phyloP scores from a whole-genome alignment of 2,329 filamentous ascomycete species.

The Colletotrichum melonis region DNA sequence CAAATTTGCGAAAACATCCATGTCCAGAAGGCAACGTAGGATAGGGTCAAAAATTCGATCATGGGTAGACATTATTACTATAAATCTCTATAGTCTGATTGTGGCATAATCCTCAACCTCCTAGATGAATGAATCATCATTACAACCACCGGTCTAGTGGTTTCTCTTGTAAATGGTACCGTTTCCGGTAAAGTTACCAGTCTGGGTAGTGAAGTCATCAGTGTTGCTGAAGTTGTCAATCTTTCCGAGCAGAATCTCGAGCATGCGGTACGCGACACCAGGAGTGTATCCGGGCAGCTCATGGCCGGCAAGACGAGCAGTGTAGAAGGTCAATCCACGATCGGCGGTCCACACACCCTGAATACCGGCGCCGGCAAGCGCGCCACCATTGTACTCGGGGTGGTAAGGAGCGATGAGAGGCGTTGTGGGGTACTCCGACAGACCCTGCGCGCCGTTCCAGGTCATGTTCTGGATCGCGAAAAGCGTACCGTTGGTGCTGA shows the following conservation, averaged over 20 bases:
- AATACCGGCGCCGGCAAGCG: conserved; percentile 16
- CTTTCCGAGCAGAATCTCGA: conserved; percentile 42
- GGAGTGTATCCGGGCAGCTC: conserved; percentile 44
- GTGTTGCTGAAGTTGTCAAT: conserved; percentile 39
- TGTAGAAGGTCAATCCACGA: conserved; percentile 37
- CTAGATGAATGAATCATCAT: neutral
- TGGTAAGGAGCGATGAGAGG: conserved; percentile 33
- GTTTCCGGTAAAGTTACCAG: neutral
- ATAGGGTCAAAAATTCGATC: neutral
- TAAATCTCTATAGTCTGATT: neutral
- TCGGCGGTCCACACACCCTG: conserved; percentile 35
- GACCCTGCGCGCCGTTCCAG: conserved; percentile 74
- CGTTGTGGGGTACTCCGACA: conserved; percentile 59
- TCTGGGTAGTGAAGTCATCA: conserved; percentile 26
- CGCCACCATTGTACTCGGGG: conserved; percentile 45
- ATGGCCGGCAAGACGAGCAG: conserved; percentile 36
- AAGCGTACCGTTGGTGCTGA: conserved; percentile 72
- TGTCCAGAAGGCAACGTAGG: neutral
- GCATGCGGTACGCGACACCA: conserved; percentile 42
- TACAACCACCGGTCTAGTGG: neutral
- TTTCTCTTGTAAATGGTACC: neutral
- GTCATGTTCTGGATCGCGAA: conserved; percentile 79
- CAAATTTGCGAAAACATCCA: neutral
- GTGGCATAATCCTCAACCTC: neutral
- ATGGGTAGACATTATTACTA: neutral